Conservation (phyloP, 1,284 basidiomycete genomes). For the Singerocomus inundabilis region DNA sequence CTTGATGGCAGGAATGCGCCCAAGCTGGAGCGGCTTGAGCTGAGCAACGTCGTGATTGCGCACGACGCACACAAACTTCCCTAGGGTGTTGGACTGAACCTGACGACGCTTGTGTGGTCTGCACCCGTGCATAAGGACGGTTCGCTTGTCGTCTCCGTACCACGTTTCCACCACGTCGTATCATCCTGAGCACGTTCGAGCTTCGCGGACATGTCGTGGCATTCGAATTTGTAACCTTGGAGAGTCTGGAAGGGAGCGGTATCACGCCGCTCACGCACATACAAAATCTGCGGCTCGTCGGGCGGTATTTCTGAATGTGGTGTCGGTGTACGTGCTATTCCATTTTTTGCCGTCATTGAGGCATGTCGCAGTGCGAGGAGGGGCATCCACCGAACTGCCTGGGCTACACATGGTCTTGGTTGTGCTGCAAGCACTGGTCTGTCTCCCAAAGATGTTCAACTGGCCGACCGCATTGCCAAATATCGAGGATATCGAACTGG, state of each 20-base stretch:
- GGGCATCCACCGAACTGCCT: constrained; percentile 10
- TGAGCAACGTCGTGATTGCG: constrained; percentile 19
- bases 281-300: constrained; percentile 13
- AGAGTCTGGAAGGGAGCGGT: constrained; percentile 1
- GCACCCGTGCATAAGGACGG: constrained; percentile 12
- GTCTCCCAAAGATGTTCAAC: constrained; percentile 1
- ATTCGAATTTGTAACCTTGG: constrained; percentile 8
- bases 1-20: constrained; percentile 21
- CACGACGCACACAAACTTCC: constrained; percentile 4
- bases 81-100: constrained; percentile 13
- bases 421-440: constrained; percentile 16
- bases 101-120: constrained; percentile 25
- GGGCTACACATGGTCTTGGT: constrained; percentile 10
- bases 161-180: constrained; percentile 19
- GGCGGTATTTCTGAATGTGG: constrained; percentile 12
- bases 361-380: constrained; percentile 16
- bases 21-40: constrained; percentile 13
- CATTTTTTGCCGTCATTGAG: constrained; percentile 15
- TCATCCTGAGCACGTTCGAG: constrained; percentile 19
- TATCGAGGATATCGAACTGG: constrained; percentile 16
- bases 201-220: constrained; percentile 14
- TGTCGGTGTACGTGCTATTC: constrained; percentile 18
- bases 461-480: constrained; percentile 12
- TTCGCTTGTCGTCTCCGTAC: constrained; percentile 14
- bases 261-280: constrained; percentile 16